Base-by-base conservation (phyloP, 2,329 filamentous ascomycete genomes). In the Arachnomyces sp. region DNA sequence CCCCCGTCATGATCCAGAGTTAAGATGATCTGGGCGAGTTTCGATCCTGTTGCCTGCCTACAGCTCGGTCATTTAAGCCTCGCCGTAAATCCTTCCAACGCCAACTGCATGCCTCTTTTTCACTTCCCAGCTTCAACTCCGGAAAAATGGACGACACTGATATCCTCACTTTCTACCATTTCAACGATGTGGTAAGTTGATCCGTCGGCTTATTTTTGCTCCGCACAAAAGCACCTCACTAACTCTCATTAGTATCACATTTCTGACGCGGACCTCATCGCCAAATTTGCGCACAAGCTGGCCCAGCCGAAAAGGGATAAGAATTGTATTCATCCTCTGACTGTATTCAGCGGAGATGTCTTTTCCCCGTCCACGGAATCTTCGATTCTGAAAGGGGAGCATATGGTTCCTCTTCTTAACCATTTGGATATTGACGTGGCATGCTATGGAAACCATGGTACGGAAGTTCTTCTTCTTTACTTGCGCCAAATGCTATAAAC, bases 391-490 rank as follows among this genome's bases (percentile, higher is more conserved):
- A 43, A 43, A 35, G 47, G 47, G 9, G 47, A 44, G 16, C 47
- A 49, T 7, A 45, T 48, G 34, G 34, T 37, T 16, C 46, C 47
- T 4, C n/a, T 49, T 8, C 28, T 49, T n/a, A 40, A 48, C 20
- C 20, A 35, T 15, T 30, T 48, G 11, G 32, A 36, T 4, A 31
- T 49, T 12, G 45, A 48, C 32, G 25, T 46, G 9, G 47, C 39
- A 12, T 46, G 45, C 31, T 48, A 48, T 28, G 47, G 47, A 5
- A 48, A 49, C 28, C 47, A 49, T 42, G 47, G 46, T 48, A 30
- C n/a, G 40, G 9, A 25, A 9, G 9, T 5, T 25, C 5, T 25
- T 25, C 20, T n/a, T n/a, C n/a, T n/a, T n/a, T n/a, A n/a, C n/a
- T n/a, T n/a, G n/a, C n/a, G n/a, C n/a, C n/a, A n/a, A n/a, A n/a